Percentiles rank a stretch among this genome's conserved stretches.
Conservation (phyloP, 495 filamentous ascomycete genomes). For the Penicillium roqueforti region DNA sequence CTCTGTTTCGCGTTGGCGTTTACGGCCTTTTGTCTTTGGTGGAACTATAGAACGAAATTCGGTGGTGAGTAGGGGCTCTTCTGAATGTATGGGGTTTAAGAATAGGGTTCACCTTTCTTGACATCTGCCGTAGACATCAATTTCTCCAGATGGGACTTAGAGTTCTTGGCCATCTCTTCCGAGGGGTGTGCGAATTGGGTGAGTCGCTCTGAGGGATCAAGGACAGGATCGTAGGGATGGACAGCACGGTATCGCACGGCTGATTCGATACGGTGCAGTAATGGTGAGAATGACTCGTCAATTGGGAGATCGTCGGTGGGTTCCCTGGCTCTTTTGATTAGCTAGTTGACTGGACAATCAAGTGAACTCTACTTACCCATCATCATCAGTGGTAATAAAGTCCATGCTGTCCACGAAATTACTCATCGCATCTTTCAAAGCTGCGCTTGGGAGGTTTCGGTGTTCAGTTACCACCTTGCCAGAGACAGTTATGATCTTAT, state of each 20-base stretch:
- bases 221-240: conserved; percentile 64
- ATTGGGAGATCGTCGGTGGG: conserved; percentile 68
- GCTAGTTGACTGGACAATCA: neutral
- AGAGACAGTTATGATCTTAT: conserved; percentile 81
- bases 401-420: conserved; percentile 95
- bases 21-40: conserved; percentile 73
- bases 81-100: neutral
- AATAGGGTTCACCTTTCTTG: conserved; percentile 66
- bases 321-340: conserved; percentile 44
- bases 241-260: conserved; percentile 78
- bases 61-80: conserved; percentile 1
- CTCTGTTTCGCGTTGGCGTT: conserved; percentile 61
- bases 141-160: conserved; percentile 51
- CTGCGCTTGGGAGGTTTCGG: conserved; percentile 75
- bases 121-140: conserved; percentile 70
- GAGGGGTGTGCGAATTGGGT: conserved; percentile 73
- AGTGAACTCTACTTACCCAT: conserved; percentile 53
- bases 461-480: conserved; percentile 82
- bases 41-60: conserved; percentile 55
- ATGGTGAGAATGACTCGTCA: conserved; percentile 85
- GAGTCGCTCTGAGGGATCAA: conserved; percentile 61
- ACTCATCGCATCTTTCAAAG: conserved; percentile 74
- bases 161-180: conserved; percentile 54
- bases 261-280: conserved; percentile 84
- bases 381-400: conserved; percentile 62